Evolutionary conservation across 768 basidiomycete genomes (phyloP).

Genomic region (Lepiota brunneoincarnata): DNA sequence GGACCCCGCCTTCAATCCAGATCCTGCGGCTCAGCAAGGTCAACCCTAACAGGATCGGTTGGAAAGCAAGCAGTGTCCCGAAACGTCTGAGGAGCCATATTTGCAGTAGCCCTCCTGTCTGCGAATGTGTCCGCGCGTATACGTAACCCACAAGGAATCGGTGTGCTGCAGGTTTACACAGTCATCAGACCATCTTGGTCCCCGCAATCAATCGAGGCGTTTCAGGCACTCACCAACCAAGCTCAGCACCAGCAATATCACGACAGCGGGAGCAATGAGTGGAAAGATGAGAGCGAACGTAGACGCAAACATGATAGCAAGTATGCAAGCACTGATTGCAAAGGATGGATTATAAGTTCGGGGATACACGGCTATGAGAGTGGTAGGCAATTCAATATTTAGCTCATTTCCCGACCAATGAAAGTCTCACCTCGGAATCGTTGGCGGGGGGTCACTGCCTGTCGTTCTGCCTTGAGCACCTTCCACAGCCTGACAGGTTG

Average conservation of each 20-base stretch:
- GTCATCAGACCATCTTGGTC: not conserved
- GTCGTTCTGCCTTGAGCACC: constrained; percentile 51
- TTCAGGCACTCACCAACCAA: constrained; percentile 51
- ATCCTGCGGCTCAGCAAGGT: constrained; percentile 63
- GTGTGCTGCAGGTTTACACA: constrained; percentile 49
- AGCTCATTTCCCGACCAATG: constrained; percentile 3
- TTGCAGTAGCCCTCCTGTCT: constrained; percentile 72
- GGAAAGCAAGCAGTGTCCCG: constrained; percentile 66
- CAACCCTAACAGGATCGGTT: constrained; percentile 74
- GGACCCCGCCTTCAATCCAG: constrained; percentile 71
- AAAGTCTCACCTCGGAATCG: constrained; percentile 64
- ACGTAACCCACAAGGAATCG: constrained; percentile 80
- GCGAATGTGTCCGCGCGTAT: constrained; percentile 67
- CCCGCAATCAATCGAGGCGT: not conserved
- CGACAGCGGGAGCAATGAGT: constrained; percentile 68
- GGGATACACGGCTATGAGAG: constrained; percentile 59
- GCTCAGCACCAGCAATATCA: constrained; percentile 61
- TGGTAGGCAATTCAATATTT: constrained; percentile 9
- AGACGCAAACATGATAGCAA: constrained; percentile 70
- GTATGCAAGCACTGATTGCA: constrained; percentile 60
- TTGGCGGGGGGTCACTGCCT: constrained; percentile 73
- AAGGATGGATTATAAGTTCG: constrained; percentile 67
- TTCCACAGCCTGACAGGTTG: constrained; percentile 65
- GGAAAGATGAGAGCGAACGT: constrained; percentile 77
- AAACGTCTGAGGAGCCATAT: constrained; percentile 76